Conservation (phyloP, 345 rosid species). For the Camelina laxa region DNA sequence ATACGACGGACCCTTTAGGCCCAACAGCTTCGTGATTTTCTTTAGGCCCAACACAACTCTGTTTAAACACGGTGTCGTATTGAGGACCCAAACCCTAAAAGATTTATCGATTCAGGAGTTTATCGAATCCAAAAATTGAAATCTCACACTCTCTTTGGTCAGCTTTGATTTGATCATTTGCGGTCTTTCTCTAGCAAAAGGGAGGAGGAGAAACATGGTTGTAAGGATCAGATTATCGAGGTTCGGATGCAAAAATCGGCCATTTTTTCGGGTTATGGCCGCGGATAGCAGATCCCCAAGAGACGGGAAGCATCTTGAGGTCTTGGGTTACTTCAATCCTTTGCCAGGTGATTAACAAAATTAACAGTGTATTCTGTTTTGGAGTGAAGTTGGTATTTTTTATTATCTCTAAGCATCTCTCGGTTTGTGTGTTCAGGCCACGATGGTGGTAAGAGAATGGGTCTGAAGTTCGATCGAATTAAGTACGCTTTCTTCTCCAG, state of each 20-base stretch:
- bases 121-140: slow-evolving; percentile 23
- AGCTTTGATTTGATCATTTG: slow-evolving; percentile 6
- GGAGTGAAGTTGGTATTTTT: no score
- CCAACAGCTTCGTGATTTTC: not conserved
- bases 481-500: slow-evolving; percentile 57
- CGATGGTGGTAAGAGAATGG: slow-evolving; percentile 95
- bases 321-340: slow-evolving; percentile 82
- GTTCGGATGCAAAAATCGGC: slow-evolving; percentile 84
- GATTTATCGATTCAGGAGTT: slow-evolving; percentile 3
- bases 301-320: slow-evolving; percentile 91
- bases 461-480: slow-evolving; percentile 84
- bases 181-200: not conserved
- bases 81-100: slow-evolving; percentile 21
- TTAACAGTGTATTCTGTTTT: not conserved
- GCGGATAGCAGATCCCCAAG: slow-evolving; percentile 88
- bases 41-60: not conserved
- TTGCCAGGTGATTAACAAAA: slow-evolving; percentile 62
- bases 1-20: no score
- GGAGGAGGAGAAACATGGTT: slow-evolving; percentile 55
- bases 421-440: slow-evolving; percentile 55
- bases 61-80: slow-evolving; percentile 25
- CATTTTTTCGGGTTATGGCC: slow-evolving; percentile 87
- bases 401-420: not conserved
- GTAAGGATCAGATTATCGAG: slow-evolving; percentile 77
- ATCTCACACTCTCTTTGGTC: slow-evolving; percentile 3